Base-by-base conservation (phyloP, 805 yeast species). In the Candida chilensis region DNA sequence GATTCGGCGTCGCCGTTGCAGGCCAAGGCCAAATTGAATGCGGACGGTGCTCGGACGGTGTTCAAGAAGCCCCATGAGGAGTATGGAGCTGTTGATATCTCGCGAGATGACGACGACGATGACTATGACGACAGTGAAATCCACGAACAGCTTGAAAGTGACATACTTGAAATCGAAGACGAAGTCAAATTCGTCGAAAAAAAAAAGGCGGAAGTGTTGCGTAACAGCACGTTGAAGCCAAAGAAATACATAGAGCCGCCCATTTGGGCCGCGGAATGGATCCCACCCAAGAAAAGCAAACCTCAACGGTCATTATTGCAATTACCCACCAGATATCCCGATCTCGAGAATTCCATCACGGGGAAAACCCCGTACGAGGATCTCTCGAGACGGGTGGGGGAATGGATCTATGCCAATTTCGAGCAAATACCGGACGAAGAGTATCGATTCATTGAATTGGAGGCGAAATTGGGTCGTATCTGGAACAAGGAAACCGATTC, bases 341-440 rank as follows among this genome's bases (percentile, higher is more conserved):
- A 22, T 22, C 44, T 62, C 25, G 66, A 62, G 41, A 60, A 67
- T 29, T 71, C 86, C 25, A 67, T 85, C 12, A 77, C 86, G 0
- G 88, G 87, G 4, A 67, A 81, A 1, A 76, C 76, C 27, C 92
- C 92, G 1, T 71, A 83, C 28, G 86, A 85, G 45, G 90, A 85
- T 43, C 62, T 84, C 35, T 81, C 88, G 5, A 73, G 88, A 45
- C 74, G 83, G 20, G 74, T 88, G 5, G 81, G 92, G 15, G 85
- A 80, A 42, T 88, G 96, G 96, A 67, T 88, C 6, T 87, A 81
- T 63, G 87, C 94, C 13, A 79, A 83, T 38, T 64, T 86, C 28
- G 66, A 67, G 27, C 83, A 83, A 20, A 67, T 84, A 24, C 70
- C 74, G 24, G 63, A 41, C 17, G 59, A 67, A 31, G 63, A 77